Conservation (phyloP, 2,329 filamentous ascomycete species). For the Aschersonia sp. region DNA sequence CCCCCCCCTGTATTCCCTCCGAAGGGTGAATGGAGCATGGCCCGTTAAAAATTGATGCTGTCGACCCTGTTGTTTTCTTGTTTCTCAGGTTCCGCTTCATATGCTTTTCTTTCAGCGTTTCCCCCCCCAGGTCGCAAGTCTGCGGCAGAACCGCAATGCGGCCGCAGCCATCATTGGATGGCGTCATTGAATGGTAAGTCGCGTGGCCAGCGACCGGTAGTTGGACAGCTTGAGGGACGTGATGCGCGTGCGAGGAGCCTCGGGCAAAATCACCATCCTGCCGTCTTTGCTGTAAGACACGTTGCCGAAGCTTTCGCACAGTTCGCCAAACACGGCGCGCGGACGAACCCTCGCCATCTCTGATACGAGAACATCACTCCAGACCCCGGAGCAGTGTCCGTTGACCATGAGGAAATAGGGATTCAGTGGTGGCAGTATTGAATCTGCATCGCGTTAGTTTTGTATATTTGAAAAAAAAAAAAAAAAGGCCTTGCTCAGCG, state of each 20-base stretch:
- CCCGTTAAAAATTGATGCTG: too few relatives aligned
- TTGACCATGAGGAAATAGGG: constrained; percentile 55
- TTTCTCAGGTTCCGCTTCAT: too few relatives aligned
- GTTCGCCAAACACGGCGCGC: constrained; percentile 41
- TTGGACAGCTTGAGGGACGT: constrained; percentile 43
- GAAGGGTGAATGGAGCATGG: too few relatives aligned
- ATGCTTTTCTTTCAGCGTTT: too few relatives aligned
- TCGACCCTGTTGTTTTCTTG: too few relatives aligned
- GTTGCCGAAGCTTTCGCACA: constrained; percentile 50
- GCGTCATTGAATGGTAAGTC: constrained; percentile 20
- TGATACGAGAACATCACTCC: constrained; percentile 53
- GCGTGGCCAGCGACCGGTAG: constrained; percentile 34
- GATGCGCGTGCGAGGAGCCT: constrained; percentile 36
- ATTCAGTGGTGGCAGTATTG: constrained; percentile 54
- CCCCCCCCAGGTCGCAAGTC: too few relatives aligned
- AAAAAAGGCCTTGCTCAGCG: too few relatives aligned
- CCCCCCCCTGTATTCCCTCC: too few relatives aligned
- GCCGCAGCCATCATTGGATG: not conserved
- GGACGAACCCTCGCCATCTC: constrained; percentile 46
- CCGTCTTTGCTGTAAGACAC: constrained; percentile 45
- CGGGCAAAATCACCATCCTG: constrained; percentile 39
- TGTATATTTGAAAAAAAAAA: not conserved
- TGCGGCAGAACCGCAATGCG: too few relatives aligned
- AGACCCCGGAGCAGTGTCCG: constrained; percentile 52
- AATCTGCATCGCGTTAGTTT: constrained; percentile 31